These are phyloP conservation scores for Penicillium sp. DNA, from an alignment of 2,329 filamentous ascomycete species.

Conservation along the genomic window DNA sequence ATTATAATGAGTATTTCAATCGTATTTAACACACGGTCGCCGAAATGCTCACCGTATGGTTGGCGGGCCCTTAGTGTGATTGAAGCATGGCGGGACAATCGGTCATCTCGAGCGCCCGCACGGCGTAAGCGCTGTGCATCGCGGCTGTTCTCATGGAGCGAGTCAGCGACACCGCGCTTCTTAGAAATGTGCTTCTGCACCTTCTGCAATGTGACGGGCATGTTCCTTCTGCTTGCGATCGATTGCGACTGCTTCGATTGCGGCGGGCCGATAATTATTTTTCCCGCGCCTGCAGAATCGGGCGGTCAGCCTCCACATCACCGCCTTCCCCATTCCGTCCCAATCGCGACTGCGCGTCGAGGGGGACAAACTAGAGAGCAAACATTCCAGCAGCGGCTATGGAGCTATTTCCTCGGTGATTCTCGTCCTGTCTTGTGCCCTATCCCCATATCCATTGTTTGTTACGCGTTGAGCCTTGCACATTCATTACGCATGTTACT, in stretches of 20 bases:
- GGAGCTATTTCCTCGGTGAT: slow-evolving; percentile 21
- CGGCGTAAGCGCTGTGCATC: slow-evolving; percentile 78
- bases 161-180: slow-evolving; percentile 72
- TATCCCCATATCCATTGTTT: slow-evolving; percentile 8
- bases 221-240: slow-evolving; percentile 41
- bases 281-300: slow-evolving; percentile 32
- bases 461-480: slow-evolving; percentile 6
- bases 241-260: neutral
- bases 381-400: slow-evolving; percentile 34
- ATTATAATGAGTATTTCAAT: neutral
- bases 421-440: slow-evolving; percentile 5
- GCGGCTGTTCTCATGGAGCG: slow-evolving; percentile 82
- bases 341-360: slow-evolving; percentile 37
- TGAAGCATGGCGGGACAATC: slow-evolving; percentile 69
- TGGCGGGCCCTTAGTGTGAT: slow-evolving; percentile 70
- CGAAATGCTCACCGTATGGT: slow-evolving; percentile 59
- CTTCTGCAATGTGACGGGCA: slow-evolving; percentile 72
- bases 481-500: slow-evolving; percentile 18
- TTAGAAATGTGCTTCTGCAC: slow-evolving; percentile 86
- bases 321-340: slow-evolving; percentile 21
- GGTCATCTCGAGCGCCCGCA: slow-evolving; percentile 77
- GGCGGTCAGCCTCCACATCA: slow-evolving; percentile 28
- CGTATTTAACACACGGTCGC: neutral
- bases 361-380: slow-evolving; percentile 24
- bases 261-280: slow-evolving; percentile 21